These are phyloP conservation scores for Stagonosporopsis chrysanthemi DNA, from an alignment of 2,329 filamentous ascomycete species.

Conservation along the genomic window DNA sequence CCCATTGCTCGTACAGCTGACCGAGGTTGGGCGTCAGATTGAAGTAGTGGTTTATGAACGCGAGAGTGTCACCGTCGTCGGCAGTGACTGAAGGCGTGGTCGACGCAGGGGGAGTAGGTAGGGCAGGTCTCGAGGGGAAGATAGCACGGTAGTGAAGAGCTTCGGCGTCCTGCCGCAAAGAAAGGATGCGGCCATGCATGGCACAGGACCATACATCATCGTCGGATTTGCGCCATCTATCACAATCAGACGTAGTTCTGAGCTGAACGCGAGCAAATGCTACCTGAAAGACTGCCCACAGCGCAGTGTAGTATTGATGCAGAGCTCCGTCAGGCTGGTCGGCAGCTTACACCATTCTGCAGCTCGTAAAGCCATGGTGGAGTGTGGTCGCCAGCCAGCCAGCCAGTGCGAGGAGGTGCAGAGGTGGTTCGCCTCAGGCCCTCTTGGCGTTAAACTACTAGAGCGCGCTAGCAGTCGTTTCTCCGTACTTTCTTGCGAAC, in stretches of 20 bases:
- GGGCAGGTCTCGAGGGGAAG: constrained; percentile 58
- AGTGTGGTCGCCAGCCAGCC: not conserved
- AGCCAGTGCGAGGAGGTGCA: not conserved
- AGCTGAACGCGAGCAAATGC: not conserved
- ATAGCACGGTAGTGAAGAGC: constrained; percentile 81
- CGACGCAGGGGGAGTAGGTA: constrained; percentile 4
- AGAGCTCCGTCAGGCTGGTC: constrained; percentile 81
- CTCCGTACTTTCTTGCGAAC: constrained; percentile 19
- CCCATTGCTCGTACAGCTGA: constrained; percentile 86
- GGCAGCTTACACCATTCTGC: constrained; percentile 89
- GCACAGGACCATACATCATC: constrained; percentile 89
- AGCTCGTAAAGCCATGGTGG: constrained; percentile 57
- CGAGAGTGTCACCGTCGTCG: constrained; percentile 73
- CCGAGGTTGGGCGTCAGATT: constrained; percentile 81
- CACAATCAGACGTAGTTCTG: constrained; percentile 12
- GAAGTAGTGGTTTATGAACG: constrained; percentile 83
- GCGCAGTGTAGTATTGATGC: constrained; percentile 90
- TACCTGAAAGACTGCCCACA: constrained; percentile 92
- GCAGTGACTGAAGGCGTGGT: constrained; percentile 36
- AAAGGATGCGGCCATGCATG: constrained; percentile 83
- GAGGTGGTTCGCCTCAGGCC: not conserved
- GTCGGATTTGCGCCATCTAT: constrained; percentile 84
- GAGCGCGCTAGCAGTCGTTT: constrained; percentile 17
- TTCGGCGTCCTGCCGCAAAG: constrained; percentile 80
- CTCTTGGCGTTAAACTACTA: not conserved